Conservation (phyloP, 2,329 filamentous ascomycete species). For the Zymoseptoria ardabiliae region DNA sequence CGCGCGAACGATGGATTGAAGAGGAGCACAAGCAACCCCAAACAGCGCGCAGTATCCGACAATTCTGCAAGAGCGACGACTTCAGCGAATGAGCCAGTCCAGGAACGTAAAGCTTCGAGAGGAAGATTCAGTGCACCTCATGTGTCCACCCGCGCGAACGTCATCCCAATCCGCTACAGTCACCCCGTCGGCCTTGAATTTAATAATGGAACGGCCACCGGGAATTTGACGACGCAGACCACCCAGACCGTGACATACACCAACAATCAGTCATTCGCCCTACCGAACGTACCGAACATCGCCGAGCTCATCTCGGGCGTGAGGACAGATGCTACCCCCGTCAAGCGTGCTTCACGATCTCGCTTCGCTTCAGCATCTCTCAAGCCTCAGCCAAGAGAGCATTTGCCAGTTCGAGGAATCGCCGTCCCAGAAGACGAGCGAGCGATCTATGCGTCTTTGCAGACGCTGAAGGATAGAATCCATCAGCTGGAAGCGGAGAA, state of each 20-base stretch:
- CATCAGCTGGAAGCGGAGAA: slow-evolving; percentile 50
- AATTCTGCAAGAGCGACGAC: slow-evolving; percentile 38
- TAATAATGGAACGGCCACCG: slow-evolving; percentile 18
- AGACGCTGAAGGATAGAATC: slow-evolving; percentile 52
- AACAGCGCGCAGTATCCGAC: slow-evolving; percentile 48
- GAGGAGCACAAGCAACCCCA: slow-evolving; percentile 10
- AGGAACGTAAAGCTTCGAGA: neutral
- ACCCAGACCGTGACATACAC: slow-evolving; percentile 39
- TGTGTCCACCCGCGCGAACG: slow-evolving; percentile 13
- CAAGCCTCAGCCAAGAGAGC: slow-evolving; percentile 29
- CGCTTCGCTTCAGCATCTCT: slow-evolving; percentile 47
- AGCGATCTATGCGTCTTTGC: slow-evolving; percentile 53
- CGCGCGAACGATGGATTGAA: slow-evolving; percentile 29
- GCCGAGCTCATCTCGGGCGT: slow-evolving; percentile 55
- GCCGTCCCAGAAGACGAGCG: slow-evolving; percentile 56
- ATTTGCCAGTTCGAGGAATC: slow-evolving; percentile 47
- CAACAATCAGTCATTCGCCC: slow-evolving; percentile 44
- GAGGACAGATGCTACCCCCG: slow-evolving; percentile 51
- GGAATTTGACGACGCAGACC: slow-evolving; percentile 28
- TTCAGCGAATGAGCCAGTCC: slow-evolving; percentile 10
- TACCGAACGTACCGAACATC: slow-evolving; percentile 55
- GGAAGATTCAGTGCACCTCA: slow-evolving; percentile 33
- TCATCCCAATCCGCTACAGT: slow-evolving; percentile 15
- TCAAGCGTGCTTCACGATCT: slow-evolving; percentile 46
- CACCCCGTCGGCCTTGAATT: slow-evolving; percentile 10